A percentile compares a stretch with the other conserved stretches of the same genome.
Evolutionary conservation across 768 basidiomycete species (phyloP).

Genomic region (Tylopilus sp.): DNA sequence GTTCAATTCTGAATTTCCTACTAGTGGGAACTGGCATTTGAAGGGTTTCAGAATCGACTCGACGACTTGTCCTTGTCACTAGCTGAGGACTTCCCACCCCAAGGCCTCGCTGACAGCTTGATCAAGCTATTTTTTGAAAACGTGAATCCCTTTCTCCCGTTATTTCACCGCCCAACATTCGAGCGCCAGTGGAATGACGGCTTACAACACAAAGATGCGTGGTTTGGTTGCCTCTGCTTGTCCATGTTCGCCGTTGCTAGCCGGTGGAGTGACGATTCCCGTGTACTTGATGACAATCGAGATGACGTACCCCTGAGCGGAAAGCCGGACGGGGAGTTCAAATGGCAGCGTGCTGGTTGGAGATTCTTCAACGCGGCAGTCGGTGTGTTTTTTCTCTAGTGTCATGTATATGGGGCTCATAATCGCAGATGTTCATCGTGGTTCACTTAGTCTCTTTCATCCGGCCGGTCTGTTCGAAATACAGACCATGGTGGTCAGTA

Average conservation of each 20-base stretch:
- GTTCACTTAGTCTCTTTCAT: conserved; percentile 48
- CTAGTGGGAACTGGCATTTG: conserved; percentile 61
- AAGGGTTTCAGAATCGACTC: conserved; percentile 37
- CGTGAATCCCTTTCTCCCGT: conserved; percentile 55
- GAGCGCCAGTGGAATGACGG: conserved; percentile 53
- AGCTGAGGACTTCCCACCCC: conserved; percentile 54
- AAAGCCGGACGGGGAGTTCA: conserved; percentile 26
- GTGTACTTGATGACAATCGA: conserved; percentile 44
- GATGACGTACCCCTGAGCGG: conserved; percentile 21
- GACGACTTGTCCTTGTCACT: conserved; percentile 32
- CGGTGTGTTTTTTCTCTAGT: conserved; percentile 33
- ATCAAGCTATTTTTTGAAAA: conserved; percentile 68
- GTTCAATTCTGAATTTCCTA: background rate
- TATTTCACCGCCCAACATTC: conserved; percentile 73
- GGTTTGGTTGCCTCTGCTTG: conserved; percentile 61
- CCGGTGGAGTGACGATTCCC: conserved; percentile 59
- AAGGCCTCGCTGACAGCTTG: conserved; percentile 54
- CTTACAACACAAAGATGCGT: conserved; percentile 50
- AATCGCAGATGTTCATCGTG: conserved; percentile 46
- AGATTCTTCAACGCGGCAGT: conserved; percentile 56
- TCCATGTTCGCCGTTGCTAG: conserved; percentile 67
- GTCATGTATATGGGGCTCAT: conserved; percentile 1
- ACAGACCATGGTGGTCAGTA: conserved; percentile 50
- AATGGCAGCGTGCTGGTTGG: conserved; percentile 58
- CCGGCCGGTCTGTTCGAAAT: conserved; percentile 62